Base-by-base conservation (phyloP, 176 grass and related monocot genomes). In the Stipa capillata region DNA sequence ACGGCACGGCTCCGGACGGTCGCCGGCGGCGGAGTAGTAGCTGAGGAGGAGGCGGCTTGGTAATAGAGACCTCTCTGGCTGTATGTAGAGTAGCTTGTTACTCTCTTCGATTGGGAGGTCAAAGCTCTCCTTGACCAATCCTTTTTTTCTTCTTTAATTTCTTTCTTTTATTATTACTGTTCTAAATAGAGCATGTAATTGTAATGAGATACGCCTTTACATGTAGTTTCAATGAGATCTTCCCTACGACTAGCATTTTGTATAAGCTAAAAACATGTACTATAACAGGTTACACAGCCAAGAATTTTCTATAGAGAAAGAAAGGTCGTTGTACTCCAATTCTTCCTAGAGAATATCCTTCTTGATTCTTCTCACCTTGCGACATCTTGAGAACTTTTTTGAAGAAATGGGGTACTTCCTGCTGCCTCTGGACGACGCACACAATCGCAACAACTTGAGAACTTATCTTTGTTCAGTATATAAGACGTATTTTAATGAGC, bases 181-280 rank as follows among this genome's bases (percentile, higher is more conserved):
- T 78, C 74, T 73, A 90, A 78, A 42, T 84, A 76, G 87, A 87
- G 66, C 54, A 82, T 84, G 72, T 86, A 87, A 87, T 74, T 81
- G 39, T 89, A 89, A 47, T 65, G 70, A 79, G 70, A 81, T 17
- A 85, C 81, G 69, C 47, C 34, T 51, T 63, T 82, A 67, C 73
- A 0, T 83, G 49, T 80, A 86, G 69, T 1, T 36, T 66, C 63
- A 66, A 41, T 14, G n/a, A 66, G 35, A 47, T 86, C 17, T 68
- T 13, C 31, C 45, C 12, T 18, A 10, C 15, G 33, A 72, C 49
- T 35, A 27, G 27, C 63, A 45, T 76, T 75, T 67, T 83, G 48
- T 76, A 65, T 20, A 58, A 65, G 18, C 57, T 32, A 28, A 64
- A 73, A 53, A 45, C 15, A 56, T 5, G 57, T 18, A 57, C 27